Evolutionary conservation across 2,329 filamentous ascomycete genomes (phyloP), one percentile per base, ranked within the genome.

Genomic region (Ophiostoma australiae): DNA sequence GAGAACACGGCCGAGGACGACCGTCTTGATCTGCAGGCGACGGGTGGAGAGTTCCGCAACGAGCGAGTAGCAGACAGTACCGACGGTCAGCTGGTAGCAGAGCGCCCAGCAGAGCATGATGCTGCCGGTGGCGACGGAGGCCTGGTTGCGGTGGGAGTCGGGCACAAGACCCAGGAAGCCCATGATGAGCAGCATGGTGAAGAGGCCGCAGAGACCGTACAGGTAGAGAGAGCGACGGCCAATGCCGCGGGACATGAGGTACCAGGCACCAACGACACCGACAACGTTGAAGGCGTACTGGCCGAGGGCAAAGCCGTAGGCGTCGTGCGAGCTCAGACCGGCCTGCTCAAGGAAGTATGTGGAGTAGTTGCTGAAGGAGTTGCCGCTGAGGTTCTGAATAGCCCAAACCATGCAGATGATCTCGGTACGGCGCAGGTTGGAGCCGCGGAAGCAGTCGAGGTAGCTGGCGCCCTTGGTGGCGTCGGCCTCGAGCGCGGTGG

Each of bases 41-140:
- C 91, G 87, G 0, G 92, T 93, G 0, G 92, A 93, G 31, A 97
- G 81, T 79, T 97, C 93, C 0, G 91, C 88, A 4, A 97, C 93
- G 13, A 97, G 86, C 0, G 92, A 95, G 81, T 96, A 97, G 80
- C 91, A 93, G 8, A 97, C 92, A 0, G 93, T 95, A 55, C 93
- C 93, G 68, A 97, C 93, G 0, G 92, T 91, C 67, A 94, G 84
- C 78, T 97, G 92, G 81, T 97, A 97, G 76, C 90, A 87, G 66
- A 95, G 82, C 0, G 93, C 90, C 91, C 91, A 95, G 71, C 89
- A 80, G 44, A 95, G 84, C 90, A 97, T 94, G 80, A 97, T 91
- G 72, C 86, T 87, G n/a, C 92, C 92, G 0, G 92, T 95, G 0
- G 92, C 92, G 71, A 94, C 82, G 3, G 91, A 90, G 0, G 85